A percentile compares a stretch with the other conserved stretches of the same genome.
These are phyloP conservation scores for Phytopythium boreale DNA, from an alignment of 352 stramenopile species.

Conservation along the genomic window DNA sequence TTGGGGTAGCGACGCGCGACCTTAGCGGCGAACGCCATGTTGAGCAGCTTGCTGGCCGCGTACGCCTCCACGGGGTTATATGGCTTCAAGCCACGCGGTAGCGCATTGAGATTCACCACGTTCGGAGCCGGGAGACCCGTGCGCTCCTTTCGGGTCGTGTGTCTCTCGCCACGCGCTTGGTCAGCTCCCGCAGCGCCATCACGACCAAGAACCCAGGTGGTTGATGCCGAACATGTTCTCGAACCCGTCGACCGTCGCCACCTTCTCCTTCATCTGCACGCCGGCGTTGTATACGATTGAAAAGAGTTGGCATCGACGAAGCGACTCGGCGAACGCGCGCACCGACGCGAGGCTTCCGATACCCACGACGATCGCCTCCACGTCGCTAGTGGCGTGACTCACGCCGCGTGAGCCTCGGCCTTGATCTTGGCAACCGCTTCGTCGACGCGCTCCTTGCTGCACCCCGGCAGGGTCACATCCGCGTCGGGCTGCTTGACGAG, in stretches of 20 bases:
- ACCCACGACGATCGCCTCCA: background rate
- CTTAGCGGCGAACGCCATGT: conserved; percentile 19
- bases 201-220: conserved; percentile 4
- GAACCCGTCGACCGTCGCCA: background rate
- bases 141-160: conserved; percentile 17
- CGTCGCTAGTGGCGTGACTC: background rate
- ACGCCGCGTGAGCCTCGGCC: background rate
- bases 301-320: background rate
- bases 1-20: conserved; percentile 21
- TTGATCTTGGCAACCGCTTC: conserved; percentile 10
- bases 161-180: conserved; percentile 26
- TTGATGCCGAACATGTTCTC: conserved; percentile 3
- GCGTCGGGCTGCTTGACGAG: conserved; percentile 9
- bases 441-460: conserved; percentile 7
- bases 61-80: conserved; percentile 22
- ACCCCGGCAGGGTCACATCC: conserved; percentile 4
- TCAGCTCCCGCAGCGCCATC: conserved; percentile 10
- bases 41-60: conserved; percentile 34
- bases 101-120: conserved; percentile 27
- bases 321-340: background rate
- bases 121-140: conserved; percentile 12
- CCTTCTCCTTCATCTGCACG: conserved; percentile 7
- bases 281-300: background rate
- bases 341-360: background rate
- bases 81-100: conserved; percentile 25